These are phyloP conservation scores for Plasmodium falciparum DNA, from an alignment of 169 alveolate genomes.

Conservation along the genomic window DNA sequence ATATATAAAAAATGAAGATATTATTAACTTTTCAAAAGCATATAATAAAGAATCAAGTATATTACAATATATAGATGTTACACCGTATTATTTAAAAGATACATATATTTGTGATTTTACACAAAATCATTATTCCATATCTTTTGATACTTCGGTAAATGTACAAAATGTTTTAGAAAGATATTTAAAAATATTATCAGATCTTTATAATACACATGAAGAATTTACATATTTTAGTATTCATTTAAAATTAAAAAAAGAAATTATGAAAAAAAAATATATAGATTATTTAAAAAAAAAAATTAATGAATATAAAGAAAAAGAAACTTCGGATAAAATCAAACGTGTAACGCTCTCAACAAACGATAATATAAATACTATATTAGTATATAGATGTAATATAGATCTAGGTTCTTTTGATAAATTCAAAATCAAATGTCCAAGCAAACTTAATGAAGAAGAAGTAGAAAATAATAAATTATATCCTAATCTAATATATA, in stretches of 20 bases:
- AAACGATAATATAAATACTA: not conserved
- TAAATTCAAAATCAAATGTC: slow-evolving; percentile 38
- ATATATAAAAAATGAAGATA: slow-evolving; percentile 10
- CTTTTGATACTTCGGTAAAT: not conserved
- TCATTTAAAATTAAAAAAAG: slow-evolving; percentile 43
- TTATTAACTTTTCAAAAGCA: not conserved
- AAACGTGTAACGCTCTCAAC: no score
- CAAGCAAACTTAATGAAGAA: not conserved
- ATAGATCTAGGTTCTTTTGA: slow-evolving; percentile 49
- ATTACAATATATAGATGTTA: slow-evolving; percentile 11
- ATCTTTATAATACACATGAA: slow-evolving; percentile 2
- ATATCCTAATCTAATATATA: not conserved
- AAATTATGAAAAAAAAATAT: slow-evolving; percentile 37
- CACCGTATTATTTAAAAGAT: slow-evolving; percentile 39
- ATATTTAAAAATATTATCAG: not conserved
- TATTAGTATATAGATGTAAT: slow-evolving; percentile 36
- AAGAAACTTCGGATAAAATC: not conserved
- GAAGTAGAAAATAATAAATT: no score
- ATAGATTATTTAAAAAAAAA: slow-evolving; percentile 32
- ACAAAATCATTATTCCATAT: slow-evolving; percentile 7
- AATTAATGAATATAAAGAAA: slow-evolving; percentile 5
- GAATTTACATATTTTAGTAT: slow-evolving; percentile 40
- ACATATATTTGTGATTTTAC: slow-evolving; percentile 63
- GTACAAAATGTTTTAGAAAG: slow-evolving; percentile 5
- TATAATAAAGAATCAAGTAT: not conserved